A percentile compares a stretch with the other conserved stretches of the same genome.
These are phyloP conservation scores for Choanephora cucurbitarum DNA, from an alignment of 371 early-diverging fungal species.

Conservation along the genomic window DNA sequence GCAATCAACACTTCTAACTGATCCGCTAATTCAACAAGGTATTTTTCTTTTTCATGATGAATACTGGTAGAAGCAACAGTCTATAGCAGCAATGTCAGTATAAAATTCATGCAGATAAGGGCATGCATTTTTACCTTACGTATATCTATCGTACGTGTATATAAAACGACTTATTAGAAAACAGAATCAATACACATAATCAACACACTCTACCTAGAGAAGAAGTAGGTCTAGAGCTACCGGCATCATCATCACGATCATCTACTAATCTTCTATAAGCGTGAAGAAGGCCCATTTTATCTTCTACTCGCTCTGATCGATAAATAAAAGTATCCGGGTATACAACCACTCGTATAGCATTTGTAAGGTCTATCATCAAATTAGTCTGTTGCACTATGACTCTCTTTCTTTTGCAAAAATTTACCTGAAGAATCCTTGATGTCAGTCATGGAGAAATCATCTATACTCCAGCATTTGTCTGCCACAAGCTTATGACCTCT, in stretches of 20 bases:
- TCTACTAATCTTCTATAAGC: slow-evolving; percentile 70
- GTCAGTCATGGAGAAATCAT: slow-evolving; percentile 79
- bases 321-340: slow-evolving; percentile 77
- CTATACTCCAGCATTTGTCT: slow-evolving; percentile 75
- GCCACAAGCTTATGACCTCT: slow-evolving; percentile 76
- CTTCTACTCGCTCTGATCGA: slow-evolving; percentile 71
- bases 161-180: not conserved
- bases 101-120: not conserved
- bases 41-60: slow-evolving; percentile 52
- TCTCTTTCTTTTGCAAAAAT: not conserved
- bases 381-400: not conserved
- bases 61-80: slow-evolving; percentile 7
- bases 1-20: slow-evolving; percentile 89
- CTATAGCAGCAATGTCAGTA: slow-evolving; percentile 2
- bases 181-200: too few species aligned
- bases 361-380: slow-evolving; percentile 33
- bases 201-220: slow-evolving; percentile 25
- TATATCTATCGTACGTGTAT: slow-evolving; percentile 7
- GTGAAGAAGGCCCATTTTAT: slow-evolving; percentile 71
- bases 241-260: slow-evolving; percentile 48
- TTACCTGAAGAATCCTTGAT: slow-evolving; percentile 77
- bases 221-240: too few species aligned
- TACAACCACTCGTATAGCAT: slow-evolving; percentile 71
- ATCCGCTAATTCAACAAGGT: slow-evolving; percentile 79
- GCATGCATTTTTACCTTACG: slow-evolving; percentile 6